These are phyloP conservation scores for Recurvomyces mirabilis DNA, from an alignment of 495 filamentous ascomycete genomes.

Conservation along the genomic window DNA sequence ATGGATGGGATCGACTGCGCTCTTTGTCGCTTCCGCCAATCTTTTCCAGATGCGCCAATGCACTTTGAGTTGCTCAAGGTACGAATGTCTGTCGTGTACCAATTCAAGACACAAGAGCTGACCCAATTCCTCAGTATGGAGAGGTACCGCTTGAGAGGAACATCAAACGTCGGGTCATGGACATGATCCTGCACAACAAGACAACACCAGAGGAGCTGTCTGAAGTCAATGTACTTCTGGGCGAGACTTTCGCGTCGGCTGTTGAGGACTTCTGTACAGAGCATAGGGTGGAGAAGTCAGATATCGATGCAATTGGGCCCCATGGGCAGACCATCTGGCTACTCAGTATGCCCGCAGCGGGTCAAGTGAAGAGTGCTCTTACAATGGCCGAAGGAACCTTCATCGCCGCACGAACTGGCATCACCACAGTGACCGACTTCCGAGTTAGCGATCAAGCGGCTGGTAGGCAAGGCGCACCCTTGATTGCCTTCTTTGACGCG, in stretches of 20 bases:
- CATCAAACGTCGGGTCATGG: constrained; percentile 40
- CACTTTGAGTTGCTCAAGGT: constrained; percentile 29
- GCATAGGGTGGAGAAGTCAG: constrained; percentile 35
- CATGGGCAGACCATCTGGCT: constrained; percentile 52
- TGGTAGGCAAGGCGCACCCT: constrained; percentile 38
- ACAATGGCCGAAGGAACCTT: constrained; percentile 38
- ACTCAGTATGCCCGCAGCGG: constrained; percentile 40
- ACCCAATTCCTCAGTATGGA: constrained; percentile 21
- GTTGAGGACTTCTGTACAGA: constrained; percentile 29
- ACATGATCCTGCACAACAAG: constrained; percentile 15
- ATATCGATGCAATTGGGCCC: constrained; percentile 45
- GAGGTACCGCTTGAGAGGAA: constrained; percentile 38
- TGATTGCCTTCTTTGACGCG: constrained; percentile 37
- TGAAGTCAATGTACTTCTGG: constrained; percentile 19
- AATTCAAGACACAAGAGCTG: not conserved
- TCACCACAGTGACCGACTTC: constrained; percentile 38
- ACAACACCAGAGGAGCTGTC: constrained; percentile 18
- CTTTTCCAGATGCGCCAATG: constrained; percentile 11
- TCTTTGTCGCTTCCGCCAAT: constrained; percentile 16
- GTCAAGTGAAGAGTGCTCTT: constrained; percentile 39
- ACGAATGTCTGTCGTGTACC: not conserved
- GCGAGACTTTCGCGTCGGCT: constrained; percentile 19
- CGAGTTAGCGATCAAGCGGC: constrained; percentile 35
- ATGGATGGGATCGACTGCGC: constrained; percentile 29
- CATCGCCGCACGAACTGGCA: constrained; percentile 32